Conservation (phyloP, 1,284 basidiomycete species). For the Rugiboletus extremiorientalis region DNA sequence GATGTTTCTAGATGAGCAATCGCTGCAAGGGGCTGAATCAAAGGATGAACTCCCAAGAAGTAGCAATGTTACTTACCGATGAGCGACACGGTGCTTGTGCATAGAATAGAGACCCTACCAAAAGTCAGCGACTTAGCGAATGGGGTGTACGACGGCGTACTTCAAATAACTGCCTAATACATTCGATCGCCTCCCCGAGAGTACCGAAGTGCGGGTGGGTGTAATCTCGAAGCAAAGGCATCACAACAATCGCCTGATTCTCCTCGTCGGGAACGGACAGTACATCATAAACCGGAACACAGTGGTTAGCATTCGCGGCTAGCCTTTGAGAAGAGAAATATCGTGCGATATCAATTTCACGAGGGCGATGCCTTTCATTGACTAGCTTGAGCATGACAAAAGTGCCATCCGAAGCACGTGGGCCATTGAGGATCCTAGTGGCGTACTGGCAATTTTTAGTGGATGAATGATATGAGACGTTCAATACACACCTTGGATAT, state of each 20-base stretch:
- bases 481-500: neutral
- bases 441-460: slow-evolving; percentile 2
- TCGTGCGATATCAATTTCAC: slow-evolving; percentile 29
- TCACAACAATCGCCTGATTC: slow-evolving; percentile 26
- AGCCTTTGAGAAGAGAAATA: slow-evolving; percentile 20
- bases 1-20: slow-evolving; percentile 31
- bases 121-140: neutral
- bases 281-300: slow-evolving; percentile 34
- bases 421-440: slow-evolving; percentile 33
- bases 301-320: slow-evolving; percentile 31
- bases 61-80: slow-evolving; percentile 3
- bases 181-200: slow-evolving; percentile 36
- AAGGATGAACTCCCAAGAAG: rapidly evolving
- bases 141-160: slow-evolving; percentile 15
- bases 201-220: slow-evolving; percentile 26
- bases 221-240: slow-evolving; percentile 32
- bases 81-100: slow-evolving; percentile 23
- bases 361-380: slow-evolving; percentile 9
- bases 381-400: slow-evolving; percentile 35
- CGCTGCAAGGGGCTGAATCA: neutral
- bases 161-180: slow-evolving; percentile 38
- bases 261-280: slow-evolving; percentile 16
- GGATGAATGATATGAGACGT: neutral
- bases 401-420: slow-evolving; percentile 29
- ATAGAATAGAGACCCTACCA: slow-evolving; percentile 24